phyloP scores from a whole-genome alignment of 371 early-diverging fungal species.

The Fennellomyces sp. region DNA sequence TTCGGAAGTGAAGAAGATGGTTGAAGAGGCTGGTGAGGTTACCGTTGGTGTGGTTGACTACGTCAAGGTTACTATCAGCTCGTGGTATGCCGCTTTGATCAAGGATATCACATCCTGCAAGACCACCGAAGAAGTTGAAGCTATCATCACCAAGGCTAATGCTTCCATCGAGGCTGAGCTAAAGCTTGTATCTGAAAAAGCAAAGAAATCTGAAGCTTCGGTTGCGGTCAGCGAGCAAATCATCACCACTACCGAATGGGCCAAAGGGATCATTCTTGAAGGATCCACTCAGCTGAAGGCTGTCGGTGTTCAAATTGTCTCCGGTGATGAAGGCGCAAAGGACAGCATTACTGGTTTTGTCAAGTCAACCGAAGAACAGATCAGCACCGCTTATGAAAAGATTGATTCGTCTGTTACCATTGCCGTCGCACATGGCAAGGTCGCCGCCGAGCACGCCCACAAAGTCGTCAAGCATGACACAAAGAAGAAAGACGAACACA shows the following conservation, averaged over 20 bases:
- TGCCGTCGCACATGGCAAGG: neutral
- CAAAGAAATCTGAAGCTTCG: neutral
- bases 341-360: slow-evolving; percentile 28
- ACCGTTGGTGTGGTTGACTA: neutral
- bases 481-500: neutral
- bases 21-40: neutral
- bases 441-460: neutral
- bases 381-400: slow-evolving; percentile 21
- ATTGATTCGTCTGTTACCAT: neutral
- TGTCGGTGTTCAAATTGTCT: slow-evolving; percentile 7
- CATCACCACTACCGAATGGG: neutral
- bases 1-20: no score
- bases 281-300: slow-evolving; percentile 13
- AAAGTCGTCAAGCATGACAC: no score
- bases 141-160: slow-evolving; percentile 30
- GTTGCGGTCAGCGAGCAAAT: neutral
- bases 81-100: neutral
- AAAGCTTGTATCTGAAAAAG: neutral
- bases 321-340: neutral
- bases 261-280: slow-evolving; percentile 5
- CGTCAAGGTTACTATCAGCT: slow-evolving; percentile 1
- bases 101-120: neutral
- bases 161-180: slow-evolving; percentile 3
- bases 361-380: slow-evolving; percentile 22
- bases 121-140: slow-evolving; percentile 1